phyloP scores from a whole-genome alignment of 2,329 filamentous ascomycete genomes.

The Ophiosphaerella herpotricha region DNA sequence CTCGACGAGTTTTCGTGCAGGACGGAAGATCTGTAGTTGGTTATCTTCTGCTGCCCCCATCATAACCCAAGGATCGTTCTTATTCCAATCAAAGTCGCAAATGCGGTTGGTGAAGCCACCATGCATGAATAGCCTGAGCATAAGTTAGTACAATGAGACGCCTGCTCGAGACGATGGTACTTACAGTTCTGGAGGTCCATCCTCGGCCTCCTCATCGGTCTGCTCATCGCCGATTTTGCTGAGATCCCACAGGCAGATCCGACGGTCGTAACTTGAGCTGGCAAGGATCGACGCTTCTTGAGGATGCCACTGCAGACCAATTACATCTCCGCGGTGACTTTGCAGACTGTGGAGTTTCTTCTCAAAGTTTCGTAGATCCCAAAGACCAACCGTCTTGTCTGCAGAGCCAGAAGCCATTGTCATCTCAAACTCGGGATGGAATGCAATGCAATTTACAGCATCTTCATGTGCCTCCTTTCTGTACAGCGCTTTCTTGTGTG shows the following conservation, averaged over 20 bases:
- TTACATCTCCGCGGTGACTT: conserved; percentile 86
- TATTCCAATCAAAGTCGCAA: conserved; percentile 97
- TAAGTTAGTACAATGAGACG: conserved; percentile 9
- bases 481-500: conserved; percentile 69
- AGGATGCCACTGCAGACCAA: conserved; percentile 93
- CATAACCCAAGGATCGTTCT: conserved; percentile 94
- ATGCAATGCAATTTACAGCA: conserved; percentile 93
- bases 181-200: conserved; percentile 92
- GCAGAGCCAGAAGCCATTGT: conserved; percentile 91
- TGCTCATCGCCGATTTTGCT: conserved; percentile 92
- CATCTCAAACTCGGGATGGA: conserved; percentile 89
- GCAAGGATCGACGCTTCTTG: conserved; percentile 85
- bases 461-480: conserved; percentile 80
- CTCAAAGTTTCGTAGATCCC: conserved; percentile 91
- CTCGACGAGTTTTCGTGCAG: conserved; percentile 45
- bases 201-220: conserved; percentile 89
- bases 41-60: conserved; percentile 97
- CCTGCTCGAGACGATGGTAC: conserved; percentile 42
- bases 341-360: conserved; percentile 88
- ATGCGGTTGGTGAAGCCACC: conserved; percentile 97
- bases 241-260: conserved; percentile 96
- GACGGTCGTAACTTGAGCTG: conserved; percentile 88
- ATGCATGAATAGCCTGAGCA: conserved; percentile 86
- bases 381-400: conserved; percentile 92
- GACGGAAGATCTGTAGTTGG: conserved; percentile 79